Conservation (phyloP, 176 grass and related monocot genomes). For the Oryza punctata region DNA sequence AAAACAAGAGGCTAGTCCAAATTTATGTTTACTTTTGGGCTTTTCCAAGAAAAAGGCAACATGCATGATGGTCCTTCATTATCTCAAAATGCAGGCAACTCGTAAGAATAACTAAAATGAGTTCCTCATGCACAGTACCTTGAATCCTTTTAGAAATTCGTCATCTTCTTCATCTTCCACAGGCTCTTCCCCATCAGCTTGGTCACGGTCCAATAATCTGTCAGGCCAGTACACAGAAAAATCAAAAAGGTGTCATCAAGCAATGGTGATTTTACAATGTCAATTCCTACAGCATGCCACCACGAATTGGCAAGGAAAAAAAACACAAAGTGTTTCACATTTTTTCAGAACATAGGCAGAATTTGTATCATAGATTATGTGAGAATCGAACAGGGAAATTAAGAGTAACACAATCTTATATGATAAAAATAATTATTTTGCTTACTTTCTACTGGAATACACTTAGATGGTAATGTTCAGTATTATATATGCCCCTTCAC, state of each 20-base stretch:
- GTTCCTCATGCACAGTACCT: conserved; percentile 46
- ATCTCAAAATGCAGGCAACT: neutral
- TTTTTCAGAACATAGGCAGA: conserved; percentile 15
- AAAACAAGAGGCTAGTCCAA: neutral
- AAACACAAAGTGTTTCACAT: neutral
- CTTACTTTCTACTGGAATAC: conserved; percentile 3
- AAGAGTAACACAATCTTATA: conserved; percentile 14
- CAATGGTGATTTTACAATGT: conserved; percentile 10
- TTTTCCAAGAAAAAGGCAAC: neutral
- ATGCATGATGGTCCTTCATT: neutral
- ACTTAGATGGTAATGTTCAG: neutral
- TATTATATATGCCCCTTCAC: neutral
- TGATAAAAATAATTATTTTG: neutral
- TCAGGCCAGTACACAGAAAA: conserved; percentile 33
- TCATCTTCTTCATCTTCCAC: conserved; percentile 86
- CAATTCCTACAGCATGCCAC: conserved; percentile 16
- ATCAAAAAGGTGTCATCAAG: conserved; percentile 15
- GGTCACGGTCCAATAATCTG: conserved; percentile 93
- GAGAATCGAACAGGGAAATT: conserved; percentile 6
- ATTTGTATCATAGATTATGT: neutral
- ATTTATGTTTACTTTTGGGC: neutral
- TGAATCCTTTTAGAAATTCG: conserved; percentile 98
- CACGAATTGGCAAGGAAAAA: neutral
- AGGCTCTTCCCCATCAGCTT: conserved; percentile 77
- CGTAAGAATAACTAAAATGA: conserved; percentile 24